Percentiles rank a stretch among this genome's conserved stretches.
These are phyloP conservation scores for Sinapis alba DNA, from an alignment of 441 rosid genomes.

Conservation along the genomic window DNA sequence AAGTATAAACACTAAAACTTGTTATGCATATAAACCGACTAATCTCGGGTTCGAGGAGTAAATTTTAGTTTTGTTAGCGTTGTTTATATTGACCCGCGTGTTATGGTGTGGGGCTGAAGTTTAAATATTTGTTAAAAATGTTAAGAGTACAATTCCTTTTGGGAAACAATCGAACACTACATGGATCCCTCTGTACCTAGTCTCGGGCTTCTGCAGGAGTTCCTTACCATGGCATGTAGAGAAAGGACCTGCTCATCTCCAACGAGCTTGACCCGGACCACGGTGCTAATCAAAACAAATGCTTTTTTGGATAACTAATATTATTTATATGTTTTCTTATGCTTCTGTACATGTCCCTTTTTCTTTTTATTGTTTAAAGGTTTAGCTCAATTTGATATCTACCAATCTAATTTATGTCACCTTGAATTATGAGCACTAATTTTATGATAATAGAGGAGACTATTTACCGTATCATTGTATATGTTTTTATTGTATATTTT, in stretches of 20 bases:
- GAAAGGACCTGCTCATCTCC: conserved; percentile 2
- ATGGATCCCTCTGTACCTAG: background rate
- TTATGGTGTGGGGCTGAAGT: background rate
- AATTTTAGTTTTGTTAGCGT: background rate
- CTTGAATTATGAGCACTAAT: background rate
- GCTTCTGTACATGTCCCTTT: background rate
- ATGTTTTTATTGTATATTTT: background rate
- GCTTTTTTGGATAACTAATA: background rate
- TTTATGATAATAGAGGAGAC: background rate
- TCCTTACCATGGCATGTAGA: background rate
- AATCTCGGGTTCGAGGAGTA: background rate
- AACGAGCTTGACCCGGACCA: background rate
- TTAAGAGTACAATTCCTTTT: background rate
- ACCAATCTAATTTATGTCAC: conserved; percentile 3
- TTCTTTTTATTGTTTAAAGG: background rate
- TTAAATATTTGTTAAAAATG: too few relatives aligned
- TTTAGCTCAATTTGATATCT: background rate
- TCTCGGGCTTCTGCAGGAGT: background rate
- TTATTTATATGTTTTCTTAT: background rate
- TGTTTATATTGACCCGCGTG: background rate
- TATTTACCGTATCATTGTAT: background rate
- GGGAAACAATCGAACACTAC: background rate
- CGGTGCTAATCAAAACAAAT: background rate
- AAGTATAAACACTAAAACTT: too few relatives aligned
- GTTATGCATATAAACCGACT: background rate